phyloP scores from a whole-genome alignment of 257 asterid species.

The Orobanche coerulescens region DNA sequence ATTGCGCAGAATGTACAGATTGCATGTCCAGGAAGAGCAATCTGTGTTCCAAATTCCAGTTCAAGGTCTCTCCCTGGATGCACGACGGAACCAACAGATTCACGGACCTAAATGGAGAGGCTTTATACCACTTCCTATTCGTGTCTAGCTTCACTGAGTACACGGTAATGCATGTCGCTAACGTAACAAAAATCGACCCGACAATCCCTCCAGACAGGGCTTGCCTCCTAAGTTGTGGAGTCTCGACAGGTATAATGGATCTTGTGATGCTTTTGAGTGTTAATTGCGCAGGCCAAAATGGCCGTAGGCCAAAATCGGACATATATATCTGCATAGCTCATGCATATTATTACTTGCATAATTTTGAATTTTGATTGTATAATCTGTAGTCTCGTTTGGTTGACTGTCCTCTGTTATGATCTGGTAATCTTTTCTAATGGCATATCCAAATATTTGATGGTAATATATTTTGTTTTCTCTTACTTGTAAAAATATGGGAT shows the following conservation, averaged over 20 bases:
- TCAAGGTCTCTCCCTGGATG: slow-evolving; percentile 41
- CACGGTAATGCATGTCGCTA: slow-evolving; percentile 59
- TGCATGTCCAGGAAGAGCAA: slow-evolving; percentile 83
- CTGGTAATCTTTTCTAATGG: too few species aligned
- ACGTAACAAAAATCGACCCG: slow-evolving; percentile 46
- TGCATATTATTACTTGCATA: too few species aligned
- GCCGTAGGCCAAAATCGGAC: too few species aligned
- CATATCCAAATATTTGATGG: too few species aligned
- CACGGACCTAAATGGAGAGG: slow-evolving; percentile 61
- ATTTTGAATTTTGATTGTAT: too few species aligned
- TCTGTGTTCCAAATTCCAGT: slow-evolving; percentile 59
- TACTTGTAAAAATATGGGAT: too few species aligned
- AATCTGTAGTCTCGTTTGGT: too few species aligned
- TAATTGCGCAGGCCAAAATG: too few species aligned
- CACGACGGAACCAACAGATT: slow-evolving; percentile 78
- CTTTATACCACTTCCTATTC: slow-evolving; percentile 50
- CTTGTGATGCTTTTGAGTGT: background rate
- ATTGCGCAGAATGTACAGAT: slow-evolving; percentile 66
- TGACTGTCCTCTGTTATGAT: too few species aligned
- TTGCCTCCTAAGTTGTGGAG: slow-evolving; percentile 89
- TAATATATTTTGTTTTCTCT: too few species aligned
- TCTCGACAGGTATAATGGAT: slow-evolving; percentile 57
- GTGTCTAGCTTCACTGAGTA: slow-evolving; percentile 79
- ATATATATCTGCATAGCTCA: too few species aligned
- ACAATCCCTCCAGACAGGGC: slow-evolving; percentile 66